A percentile compares a stretch with the other conserved stretches of the same genome.
Evolutionary conservation across 768 basidiomycete genomes (phyloP).

Genomic region (Clitopilus hobsonii): DNA sequence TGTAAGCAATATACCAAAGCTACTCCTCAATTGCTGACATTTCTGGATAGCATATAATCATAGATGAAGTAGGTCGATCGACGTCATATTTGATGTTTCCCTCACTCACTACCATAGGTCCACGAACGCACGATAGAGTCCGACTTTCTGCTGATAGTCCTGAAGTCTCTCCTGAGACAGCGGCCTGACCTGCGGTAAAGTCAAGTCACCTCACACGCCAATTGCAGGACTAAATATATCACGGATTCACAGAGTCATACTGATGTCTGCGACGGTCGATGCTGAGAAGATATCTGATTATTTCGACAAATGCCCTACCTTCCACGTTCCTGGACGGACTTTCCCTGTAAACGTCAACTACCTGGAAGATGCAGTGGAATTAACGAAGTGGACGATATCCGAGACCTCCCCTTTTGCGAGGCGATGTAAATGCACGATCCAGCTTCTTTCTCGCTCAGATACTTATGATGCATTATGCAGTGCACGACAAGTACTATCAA

Average conservation of each 20-base stretch:
- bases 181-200: constrained; percentile 80
- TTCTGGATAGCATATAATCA: constrained; percentile 73
- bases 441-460: not conserved
- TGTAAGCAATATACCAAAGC: constrained; percentile 32
- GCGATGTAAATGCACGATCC: constrained; percentile 41
- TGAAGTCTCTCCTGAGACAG: constrained; percentile 75
- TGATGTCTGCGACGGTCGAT: constrained; percentile 97
- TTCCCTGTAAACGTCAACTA: constrained; percentile 86
- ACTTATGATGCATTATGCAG: constrained; percentile 27
- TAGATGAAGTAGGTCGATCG: constrained; percentile 69
- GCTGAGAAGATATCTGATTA: constrained; percentile 84
- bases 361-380: constrained; percentile 89
- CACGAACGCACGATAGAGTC: constrained; percentile 97
- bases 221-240: constrained; percentile 1
- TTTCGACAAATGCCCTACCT: constrained; percentile 81
- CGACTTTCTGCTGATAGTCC: constrained; percentile 91
- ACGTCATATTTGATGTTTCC: constrained; percentile 1
- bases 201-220: not conserved
- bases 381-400: constrained; percentile 70
- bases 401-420: constrained; percentile 81
- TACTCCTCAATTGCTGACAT: not conserved
- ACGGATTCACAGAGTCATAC: constrained; percentile 56
- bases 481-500: constrained; percentile 58
- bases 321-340: constrained; percentile 90
- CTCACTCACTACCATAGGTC: constrained; percentile 43